Evolutionary conservation across 768 basidiomycete species (phyloP).

Genomic region (Collybia mongolica): DNA sequence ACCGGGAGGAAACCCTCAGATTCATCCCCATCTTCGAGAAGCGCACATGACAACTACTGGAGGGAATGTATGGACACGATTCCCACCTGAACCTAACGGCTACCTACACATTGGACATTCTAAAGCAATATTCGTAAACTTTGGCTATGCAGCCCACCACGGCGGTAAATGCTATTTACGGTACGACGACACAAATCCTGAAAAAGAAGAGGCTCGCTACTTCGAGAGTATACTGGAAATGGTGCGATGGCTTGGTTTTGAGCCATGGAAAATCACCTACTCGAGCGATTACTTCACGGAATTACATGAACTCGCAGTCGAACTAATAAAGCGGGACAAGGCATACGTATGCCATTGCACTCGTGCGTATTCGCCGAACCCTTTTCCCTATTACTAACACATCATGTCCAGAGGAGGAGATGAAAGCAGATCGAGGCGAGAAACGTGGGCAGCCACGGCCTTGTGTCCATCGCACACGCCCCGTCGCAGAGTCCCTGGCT

Average conservation of each 20-base stretch:
- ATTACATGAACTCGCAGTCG: slow-evolving; percentile 83
- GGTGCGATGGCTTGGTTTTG: slow-evolving; percentile 94
- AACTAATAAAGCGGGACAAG: slow-evolving; percentile 86
- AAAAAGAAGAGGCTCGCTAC: slow-evolving; percentile 94
- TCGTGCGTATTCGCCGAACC: slow-evolving; percentile 51
- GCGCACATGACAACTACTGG: slow-evolving; percentile 78
- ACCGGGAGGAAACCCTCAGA: slow-evolving; percentile 91
- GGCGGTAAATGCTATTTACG: slow-evolving; percentile 92
- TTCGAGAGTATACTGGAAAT: slow-evolving; percentile 97
- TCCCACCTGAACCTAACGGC: slow-evolving; percentile 98
- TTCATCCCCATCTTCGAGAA: slow-evolving; percentile 72
- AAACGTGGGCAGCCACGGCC: slow-evolving; percentile 78
- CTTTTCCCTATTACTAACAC: not conserved
- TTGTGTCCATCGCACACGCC: slow-evolving; percentile 84
- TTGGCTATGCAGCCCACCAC: slow-evolving; percentile 96
- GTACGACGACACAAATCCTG: slow-evolving; percentile 98
- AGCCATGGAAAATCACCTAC: slow-evolving; percentile 99
- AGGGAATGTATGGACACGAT: slow-evolving; percentile 89
- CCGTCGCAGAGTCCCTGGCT: slow-evolving; percentile 79
- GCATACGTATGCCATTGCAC: slow-evolving; percentile 97
- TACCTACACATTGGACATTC: slow-evolving; percentile 96
- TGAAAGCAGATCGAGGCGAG: slow-evolving; percentile 84
- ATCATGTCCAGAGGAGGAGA: slow-evolving; percentile 75
- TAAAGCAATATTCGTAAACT: slow-evolving; percentile 97
- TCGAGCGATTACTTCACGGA: slow-evolving; percentile 95